Percentiles rank a stretch among this genome's conserved stretches.
These are phyloP conservation scores for Backusella tarrabulga DNA, from an alignment of 192 early-diverging fungal species.

Conservation along the genomic window DNA sequence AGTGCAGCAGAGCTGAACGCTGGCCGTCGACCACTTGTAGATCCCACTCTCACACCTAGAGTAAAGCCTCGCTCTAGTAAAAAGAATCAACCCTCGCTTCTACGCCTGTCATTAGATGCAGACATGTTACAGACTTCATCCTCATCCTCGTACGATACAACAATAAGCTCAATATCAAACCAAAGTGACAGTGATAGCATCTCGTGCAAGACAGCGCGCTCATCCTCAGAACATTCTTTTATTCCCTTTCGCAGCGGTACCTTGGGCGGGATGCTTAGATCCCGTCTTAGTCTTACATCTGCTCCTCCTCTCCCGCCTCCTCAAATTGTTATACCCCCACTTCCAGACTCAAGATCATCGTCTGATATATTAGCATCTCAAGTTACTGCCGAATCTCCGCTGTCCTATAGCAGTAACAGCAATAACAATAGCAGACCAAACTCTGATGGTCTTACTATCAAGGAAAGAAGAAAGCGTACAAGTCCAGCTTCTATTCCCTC, in stretches of 20 bases:
- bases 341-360: background rate
- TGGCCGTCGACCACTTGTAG: background rate
- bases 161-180: background rate
- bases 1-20: background rate
- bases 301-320: background rate
- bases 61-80: constrained; percentile 5
- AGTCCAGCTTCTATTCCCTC: constrained; percentile 8
- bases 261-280: background rate
- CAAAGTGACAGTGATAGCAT: background rate
- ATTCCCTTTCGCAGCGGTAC: constrained; percentile 11
- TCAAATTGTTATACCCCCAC: background rate
- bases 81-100: background rate
- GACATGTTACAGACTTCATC: background rate
- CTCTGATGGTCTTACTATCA: background rate
- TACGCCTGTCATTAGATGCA: constrained; percentile 16
- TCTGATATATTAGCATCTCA: background rate
- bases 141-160: background rate
- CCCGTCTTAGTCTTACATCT: background rate
- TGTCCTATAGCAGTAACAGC: background rate
- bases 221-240: background rate
- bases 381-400: background rate
- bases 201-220: background rate
- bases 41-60: constrained; percentile 8
- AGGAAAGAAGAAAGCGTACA: constrained; percentile 4
- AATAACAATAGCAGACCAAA: background rate